Base-by-base conservation (phyloP, 2,329 filamentous ascomycete genomes). In the Allantophomopsis cytisporea region DNA sequence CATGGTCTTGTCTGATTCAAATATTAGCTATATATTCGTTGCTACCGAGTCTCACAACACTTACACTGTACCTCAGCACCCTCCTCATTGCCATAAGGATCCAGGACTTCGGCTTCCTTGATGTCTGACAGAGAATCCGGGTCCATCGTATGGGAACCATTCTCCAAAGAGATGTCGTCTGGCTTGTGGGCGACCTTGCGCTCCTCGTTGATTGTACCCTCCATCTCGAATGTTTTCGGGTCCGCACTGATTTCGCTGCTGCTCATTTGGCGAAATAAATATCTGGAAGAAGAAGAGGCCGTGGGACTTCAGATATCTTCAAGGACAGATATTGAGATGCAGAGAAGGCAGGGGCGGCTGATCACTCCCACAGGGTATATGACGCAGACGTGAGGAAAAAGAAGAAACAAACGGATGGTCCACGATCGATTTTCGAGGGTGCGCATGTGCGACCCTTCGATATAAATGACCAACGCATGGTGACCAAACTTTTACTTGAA, bases 1-100 rank as follows among this genome's bases (percentile, higher is more conserved):
- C 23, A 61, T 43, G 1, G 55, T 58, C 49, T 59, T 60, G 48
- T 60, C 38, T 39, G 14, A 31, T 17, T 8, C 11, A 3, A 17
- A n/a, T 15, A 18, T 34, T 34, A 34, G 32, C 32, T 18, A 14
- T 7, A 18, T 7, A 34, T 15, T 15, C 14, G 32, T 13, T 8
- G 16, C 32, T 3, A 28, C 3, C 11, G 12, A 12, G 32, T 4
- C 15, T 34, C 10, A 3, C 32, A 18, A 18, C 16, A 12, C 38
- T 13, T 38, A 45, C 43, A 45, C 39, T 45, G 32, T 31, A 45
- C 39, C 34, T 45, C 43, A 31, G 41, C 39, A n/a, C 43, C 43
- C 30, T 45, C 43, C 23, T 45, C 43, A 31, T 45, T 45, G 21
- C 43, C 43, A 37, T 38, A 45, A 5, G 41, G 41, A 35, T 45